Evolutionary conservation across 148 eudicot genomes (phyloP), one percentile per base, ranked within the genome.

Genomic region (Chenopodium berlandieri): DNA sequence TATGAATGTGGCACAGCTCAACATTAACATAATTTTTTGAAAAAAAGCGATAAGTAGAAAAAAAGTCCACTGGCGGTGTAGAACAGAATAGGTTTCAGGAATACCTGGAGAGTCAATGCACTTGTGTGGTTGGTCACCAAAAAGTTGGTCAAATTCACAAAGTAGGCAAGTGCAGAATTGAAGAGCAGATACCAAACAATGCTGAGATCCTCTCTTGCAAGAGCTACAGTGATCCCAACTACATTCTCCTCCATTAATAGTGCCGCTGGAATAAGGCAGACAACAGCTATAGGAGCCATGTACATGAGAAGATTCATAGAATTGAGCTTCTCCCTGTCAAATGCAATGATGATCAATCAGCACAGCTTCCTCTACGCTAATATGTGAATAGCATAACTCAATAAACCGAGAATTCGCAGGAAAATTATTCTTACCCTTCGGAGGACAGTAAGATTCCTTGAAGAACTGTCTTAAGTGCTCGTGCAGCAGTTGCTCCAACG

Each of bases 61-160:
- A 37, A 40, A 6, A 40, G 7, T 40, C 44, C 44, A 40, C 44
- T 40, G 44, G 7, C 5, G 44, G 44, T 4, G 54, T 13, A 50
- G 30, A 12, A 27, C 8, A 46, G 44, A 7, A 64, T 63, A 31
- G 63, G 65, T 44, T 77, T 37, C 70, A 32, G 69, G 69, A 46
- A 47, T 87, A 94, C 98, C 97, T 93, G 97, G 79, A 93, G 95
- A 78, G 98, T 94, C 89, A 91, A 87, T 44, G 98, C 94, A 82
- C 97, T 94, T 72, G 97, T 94, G 89, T 93, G 97, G 75, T 93
- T 94, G n/a, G 98, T 94, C 86, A 94, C 97, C 94, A 94, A 83
- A 85, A 94, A 94, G 83, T 94, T 94, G 83, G 95, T 92, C 90
- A 94, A 87, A 81, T 94, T 94, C 76, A 91, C 97, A 74, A 86